A percentile compares a stretch with the other conserved stretches of the same genome.
Conservation (phyloP, 352 stramenopile genomes). For the Pythium sukuiense region DNA sequence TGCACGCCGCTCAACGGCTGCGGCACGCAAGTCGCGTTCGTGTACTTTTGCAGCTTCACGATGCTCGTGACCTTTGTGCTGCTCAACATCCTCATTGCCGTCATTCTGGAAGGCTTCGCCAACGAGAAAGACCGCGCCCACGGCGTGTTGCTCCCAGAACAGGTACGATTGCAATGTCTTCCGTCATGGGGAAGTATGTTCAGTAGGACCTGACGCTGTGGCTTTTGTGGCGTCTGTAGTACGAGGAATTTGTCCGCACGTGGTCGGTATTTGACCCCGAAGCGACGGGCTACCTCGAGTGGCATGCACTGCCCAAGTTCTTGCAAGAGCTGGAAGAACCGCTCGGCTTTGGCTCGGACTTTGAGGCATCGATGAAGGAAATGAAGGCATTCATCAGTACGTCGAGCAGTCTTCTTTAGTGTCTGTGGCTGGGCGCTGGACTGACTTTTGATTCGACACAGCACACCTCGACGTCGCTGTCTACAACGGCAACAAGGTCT, state of each 20-base stretch:
- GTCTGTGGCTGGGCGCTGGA: too few relatives aligned
- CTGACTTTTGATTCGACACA: constrained; percentile 13
- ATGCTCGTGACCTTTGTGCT: constrained; percentile 89
- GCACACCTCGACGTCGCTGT: constrained; percentile 50
- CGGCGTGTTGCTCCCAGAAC: constrained; percentile 47
- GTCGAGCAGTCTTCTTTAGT: not conserved
- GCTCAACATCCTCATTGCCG: constrained; percentile 92
- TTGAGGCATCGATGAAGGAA: constrained; percentile 46
- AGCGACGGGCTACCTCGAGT: constrained; percentile 75
- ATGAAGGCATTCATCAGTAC: constrained; percentile 57
- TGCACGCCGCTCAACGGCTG: constrained; percentile 76
- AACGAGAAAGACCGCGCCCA: constrained; percentile 40
- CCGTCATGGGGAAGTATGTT: not conserved
- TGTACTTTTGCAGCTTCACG: constrained; percentile 89
- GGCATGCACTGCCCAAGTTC: constrained; percentile 58
- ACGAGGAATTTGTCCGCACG: constrained; percentile 71
- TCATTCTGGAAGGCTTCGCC: constrained; percentile 91
- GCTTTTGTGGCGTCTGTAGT: constrained; percentile 63
- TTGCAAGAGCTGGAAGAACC: constrained; percentile 64
- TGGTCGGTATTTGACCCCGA: constrained; percentile 83
- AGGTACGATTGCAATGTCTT: constrained; percentile 63
- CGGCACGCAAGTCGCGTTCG: constrained; percentile 56
- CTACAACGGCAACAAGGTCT: constrained; percentile 56
- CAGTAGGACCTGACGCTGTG: not conserved
- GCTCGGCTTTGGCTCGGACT: constrained; percentile 55